These are phyloP conservation scores for Dactylonectria estremocensis DNA, from an alignment of 2,329 filamentous ascomycete genomes.

Conservation along the genomic window DNA sequence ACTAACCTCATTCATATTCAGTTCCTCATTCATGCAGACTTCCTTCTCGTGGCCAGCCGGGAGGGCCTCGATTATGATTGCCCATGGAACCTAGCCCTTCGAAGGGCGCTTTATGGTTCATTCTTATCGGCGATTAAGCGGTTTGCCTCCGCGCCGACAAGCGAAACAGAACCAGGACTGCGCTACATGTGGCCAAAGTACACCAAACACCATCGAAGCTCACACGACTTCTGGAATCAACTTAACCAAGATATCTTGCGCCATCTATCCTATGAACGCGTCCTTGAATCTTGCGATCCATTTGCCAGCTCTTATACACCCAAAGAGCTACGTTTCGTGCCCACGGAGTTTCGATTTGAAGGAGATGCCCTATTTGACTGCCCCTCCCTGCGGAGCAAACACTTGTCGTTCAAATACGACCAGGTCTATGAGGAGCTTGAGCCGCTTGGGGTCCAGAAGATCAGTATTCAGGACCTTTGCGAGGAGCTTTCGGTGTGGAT, in stretches of 20 bases:
- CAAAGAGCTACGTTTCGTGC: conserved; percentile 1
- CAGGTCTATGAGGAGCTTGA: neutral
- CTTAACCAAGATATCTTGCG: neutral
- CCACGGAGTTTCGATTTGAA: conserved; percentile 10
- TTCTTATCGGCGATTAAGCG: conserved; percentile 14
- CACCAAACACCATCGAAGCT: conserved; percentile 9
- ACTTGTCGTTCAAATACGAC: conserved; percentile 13
- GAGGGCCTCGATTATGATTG: conserved; percentile 40
- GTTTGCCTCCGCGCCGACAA: neutral
- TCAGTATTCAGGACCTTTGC: neutral
- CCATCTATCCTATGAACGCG: neutral
- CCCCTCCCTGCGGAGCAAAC: neutral
- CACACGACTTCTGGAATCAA: conserved; percentile 7
- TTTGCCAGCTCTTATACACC: neutral
- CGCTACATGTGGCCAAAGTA: conserved; percentile 17
- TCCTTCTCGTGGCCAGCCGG: conserved; percentile 43
- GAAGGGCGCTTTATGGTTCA: neutral
- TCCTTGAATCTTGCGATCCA: conserved; percentile 4
- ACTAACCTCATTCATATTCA: conserved; percentile 11
- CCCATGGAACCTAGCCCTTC: conserved; percentile 39
- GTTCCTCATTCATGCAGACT: conserved; percentile 48
- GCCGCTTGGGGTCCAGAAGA: conserved; percentile 1
- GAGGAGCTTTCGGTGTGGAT: conserved; percentile 6
- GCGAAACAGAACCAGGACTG: neutral
- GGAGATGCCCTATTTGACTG: conserved; percentile 7